Base-by-base conservation (phyloP, 2,329 filamentous ascomycete species). In the Aureobasidium sp. region DNA sequence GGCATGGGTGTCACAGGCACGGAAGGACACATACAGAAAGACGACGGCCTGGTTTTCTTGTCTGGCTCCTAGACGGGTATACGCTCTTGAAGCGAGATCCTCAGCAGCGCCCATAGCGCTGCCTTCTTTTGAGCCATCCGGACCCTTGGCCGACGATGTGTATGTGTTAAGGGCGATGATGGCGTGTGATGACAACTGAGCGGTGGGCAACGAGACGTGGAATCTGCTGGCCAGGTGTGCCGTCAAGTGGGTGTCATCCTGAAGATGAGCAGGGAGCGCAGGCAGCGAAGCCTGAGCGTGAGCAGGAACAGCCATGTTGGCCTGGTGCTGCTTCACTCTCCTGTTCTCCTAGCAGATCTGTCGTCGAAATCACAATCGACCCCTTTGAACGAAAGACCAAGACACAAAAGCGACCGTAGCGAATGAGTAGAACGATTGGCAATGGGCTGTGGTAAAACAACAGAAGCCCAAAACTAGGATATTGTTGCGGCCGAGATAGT, bases 101-200 rank as follows among this genome's bases (percentile, higher is more conserved):
- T 97, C 93, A 37, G 91, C 91, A 71, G 91, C 92, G 62, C 88
- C 91, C 83, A 92, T 91, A 65, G 91, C 91, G 77, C 91, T 96
- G 39, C 92, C 93, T 68, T 95, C 90, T 71, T 91, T 94, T 63
- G 85, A 87, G 67, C 93, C 93, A 89, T 97, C 91, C 4, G 89
- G 85, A 27, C 92, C 93, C 71, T 91, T 92, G 60, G 88, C 83
- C 0, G 93, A 93, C 11, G 90, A 90, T 11, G 90, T 93, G 74
- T 96, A 97, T 25, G 92, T 99, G 78, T 99, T 99, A 66, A 99
- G 80, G 58, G 90, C 89, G 71, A 99, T 88, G 68, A 97, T 82
- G 53, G 88, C 94, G 72, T 97, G 92, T 0, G 91, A 96, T 0
- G 92, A 97, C 21, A 99, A 84, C 53, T 86, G 85, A 59, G 94